Evolutionary conservation across 768 basidiomycete genomes (phyloP).

Genomic region (Leccinellum rugosiceps): DNA sequence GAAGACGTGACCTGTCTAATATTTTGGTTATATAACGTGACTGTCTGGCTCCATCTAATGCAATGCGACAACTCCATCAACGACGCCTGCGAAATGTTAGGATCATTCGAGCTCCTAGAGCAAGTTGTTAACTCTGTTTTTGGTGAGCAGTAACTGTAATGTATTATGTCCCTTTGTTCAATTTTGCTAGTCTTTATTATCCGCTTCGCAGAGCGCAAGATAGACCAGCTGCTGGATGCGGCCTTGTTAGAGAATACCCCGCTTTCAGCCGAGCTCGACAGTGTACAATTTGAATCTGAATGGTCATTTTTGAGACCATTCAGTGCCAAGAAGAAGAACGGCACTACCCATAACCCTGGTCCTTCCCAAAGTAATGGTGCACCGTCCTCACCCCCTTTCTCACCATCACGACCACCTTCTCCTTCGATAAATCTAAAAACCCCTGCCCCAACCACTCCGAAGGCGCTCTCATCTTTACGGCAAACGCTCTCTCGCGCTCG

Average conservation of each 20-base stretch:
- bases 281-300: slow-evolving; percentile 91
- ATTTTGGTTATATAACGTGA: slow-evolving; percentile 95
- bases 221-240: slow-evolving; percentile 82
- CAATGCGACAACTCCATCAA: slow-evolving; percentile 79
- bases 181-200: slow-evolving; percentile 80
- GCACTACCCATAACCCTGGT: slow-evolving; percentile 24
- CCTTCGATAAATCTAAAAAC: slow-evolving; percentile 46
- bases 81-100: slow-evolving; percentile 78
- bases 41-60: slow-evolving; percentile 87
- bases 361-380: slow-evolving; percentile 34
- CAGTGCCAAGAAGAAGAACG: slow-evolving; percentile 53
- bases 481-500: slow-evolving; percentile 59
- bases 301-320: slow-evolving; percentile 89
- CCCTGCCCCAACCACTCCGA: slow-evolving; percentile 45
- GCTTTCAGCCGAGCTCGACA: slow-evolving; percentile 72
- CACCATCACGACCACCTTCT: slow-evolving; percentile 46
- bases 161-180: slow-evolving; percentile 2
- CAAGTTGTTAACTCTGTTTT: slow-evolving; percentile 94
- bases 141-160: slow-evolving; percentile 45
- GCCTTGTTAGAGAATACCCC: slow-evolving; percentile 82
- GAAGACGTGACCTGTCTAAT: slow-evolving; percentile 85
- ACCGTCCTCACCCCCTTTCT: slow-evolving; percentile 49
- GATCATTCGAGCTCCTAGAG: slow-evolving; percentile 81
- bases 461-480: slow-evolving; percentile 63
- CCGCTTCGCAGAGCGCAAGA: slow-evolving; percentile 82